Evolutionary conservation across 2,329 filamentous ascomycete species (phyloP).

Genomic region (Fusarium sterilihyphosum): DNA sequence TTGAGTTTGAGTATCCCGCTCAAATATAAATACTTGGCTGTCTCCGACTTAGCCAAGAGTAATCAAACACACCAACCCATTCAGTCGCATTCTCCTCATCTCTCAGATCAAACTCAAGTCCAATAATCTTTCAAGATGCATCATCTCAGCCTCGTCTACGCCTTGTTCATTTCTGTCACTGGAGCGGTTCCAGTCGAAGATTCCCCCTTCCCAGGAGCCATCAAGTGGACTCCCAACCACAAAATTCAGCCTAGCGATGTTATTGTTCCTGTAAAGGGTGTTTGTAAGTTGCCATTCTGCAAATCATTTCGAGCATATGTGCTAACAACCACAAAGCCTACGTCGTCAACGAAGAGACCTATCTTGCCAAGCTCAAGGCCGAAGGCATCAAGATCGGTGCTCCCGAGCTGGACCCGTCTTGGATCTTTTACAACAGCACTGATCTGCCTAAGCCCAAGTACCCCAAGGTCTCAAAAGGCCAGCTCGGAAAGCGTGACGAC

Average conservation of each 20-base stretch:
- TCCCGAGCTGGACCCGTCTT: background rate
- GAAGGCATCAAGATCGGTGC: background rate
- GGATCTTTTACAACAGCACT: background rate
- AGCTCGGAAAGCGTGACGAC: background rate
- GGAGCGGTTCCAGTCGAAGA: background rate
- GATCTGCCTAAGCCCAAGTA: background rate
- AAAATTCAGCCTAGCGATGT: background rate
- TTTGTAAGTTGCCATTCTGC: background rate
- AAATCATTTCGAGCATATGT: fast-evolving
- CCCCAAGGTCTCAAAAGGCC: background rate
- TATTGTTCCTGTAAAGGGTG: background rate
- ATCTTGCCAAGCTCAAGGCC: background rate
- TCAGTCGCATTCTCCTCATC: background rate
- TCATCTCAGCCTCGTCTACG: background rate
- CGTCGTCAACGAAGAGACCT: background rate
- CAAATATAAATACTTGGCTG: background rate
- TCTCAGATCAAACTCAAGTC: background rate
- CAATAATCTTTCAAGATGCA: background rate
- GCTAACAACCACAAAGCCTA: background rate
- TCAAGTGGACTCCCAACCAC: background rate
- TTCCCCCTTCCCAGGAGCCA: background rate
- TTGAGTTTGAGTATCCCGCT: too few relatives aligned
- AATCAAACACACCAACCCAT: background rate
- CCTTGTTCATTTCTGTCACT: background rate
- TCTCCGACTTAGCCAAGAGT: background rate